phyloP scores from a whole-genome alignment of 345 rosid species.

The Syzygium grande region DNA sequence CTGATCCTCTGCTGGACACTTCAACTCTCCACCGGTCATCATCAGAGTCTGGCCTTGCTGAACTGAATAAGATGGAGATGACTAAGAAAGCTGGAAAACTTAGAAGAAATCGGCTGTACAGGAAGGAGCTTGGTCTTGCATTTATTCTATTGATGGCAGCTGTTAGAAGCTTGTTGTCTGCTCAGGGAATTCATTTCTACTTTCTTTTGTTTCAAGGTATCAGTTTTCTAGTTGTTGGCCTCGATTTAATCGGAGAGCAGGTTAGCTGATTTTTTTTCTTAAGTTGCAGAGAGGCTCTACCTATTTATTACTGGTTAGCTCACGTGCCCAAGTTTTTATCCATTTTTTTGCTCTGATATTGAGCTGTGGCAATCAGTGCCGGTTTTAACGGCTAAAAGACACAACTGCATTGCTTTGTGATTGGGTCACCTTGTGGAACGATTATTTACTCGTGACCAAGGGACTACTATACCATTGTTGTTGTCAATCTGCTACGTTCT shows the following conservation, averaged over 20 bases:
- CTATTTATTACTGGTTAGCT: neutral
- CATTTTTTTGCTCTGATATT: neutral
- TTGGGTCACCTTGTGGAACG: neutral
- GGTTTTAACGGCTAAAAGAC: neutral
- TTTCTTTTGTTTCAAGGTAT: conserved; percentile 87
- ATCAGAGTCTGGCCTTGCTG: conserved; percentile 64
- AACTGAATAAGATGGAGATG: conserved; percentile 46
- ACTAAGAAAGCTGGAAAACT: conserved; percentile 31
- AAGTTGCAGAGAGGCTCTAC: neutral
- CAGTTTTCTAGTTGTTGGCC: conserved; percentile 74
- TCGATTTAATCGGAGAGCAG: conserved; percentile 90
- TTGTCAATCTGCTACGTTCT: neutral
- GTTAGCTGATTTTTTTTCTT: conserved; percentile 30
- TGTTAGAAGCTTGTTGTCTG: conserved; percentile 68
- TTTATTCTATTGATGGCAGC: conserved; percentile 64
- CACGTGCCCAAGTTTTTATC: neutral
- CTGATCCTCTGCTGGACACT: conserved; percentile 27
- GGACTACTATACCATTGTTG: neutral
- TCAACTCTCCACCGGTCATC: conserved; percentile 35
- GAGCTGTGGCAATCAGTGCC: neutral
- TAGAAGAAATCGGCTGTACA: conserved; percentile 53
- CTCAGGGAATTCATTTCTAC: conserved; percentile 87
- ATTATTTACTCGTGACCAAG: neutral
- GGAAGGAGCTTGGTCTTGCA: conserved; percentile 71
- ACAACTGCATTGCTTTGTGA: neutral